Evolutionary conservation across 176 grass and related monocot species (phyloP).

Genomic region (Aegilops sharonensis): DNA sequence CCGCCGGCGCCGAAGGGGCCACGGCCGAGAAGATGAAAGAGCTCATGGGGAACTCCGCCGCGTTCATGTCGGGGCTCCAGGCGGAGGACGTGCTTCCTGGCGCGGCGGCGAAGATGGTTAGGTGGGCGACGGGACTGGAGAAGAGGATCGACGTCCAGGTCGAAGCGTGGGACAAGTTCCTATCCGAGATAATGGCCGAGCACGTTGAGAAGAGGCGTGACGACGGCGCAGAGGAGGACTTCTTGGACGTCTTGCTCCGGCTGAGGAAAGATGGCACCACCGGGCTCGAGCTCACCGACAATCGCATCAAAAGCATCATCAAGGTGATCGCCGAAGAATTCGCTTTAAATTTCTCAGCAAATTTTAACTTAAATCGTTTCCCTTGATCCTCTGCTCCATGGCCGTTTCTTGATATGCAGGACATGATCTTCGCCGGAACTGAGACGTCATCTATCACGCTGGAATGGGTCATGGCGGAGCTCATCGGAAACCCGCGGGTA

Average conservation of each 20-base stretch:
- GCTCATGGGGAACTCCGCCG: conserved; percentile 23
- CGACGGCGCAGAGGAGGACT: conserved; percentile 22
- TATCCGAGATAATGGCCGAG: conserved; percentile 32
- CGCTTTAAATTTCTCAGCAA: background rate
- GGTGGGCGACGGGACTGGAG: conserved; percentile 27
- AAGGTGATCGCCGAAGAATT: conserved; percentile 20
- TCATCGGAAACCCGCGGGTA: conserved; percentile 39
- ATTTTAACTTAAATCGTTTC: background rate
- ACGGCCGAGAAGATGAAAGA: conserved; percentile 13
- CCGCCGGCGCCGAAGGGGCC: background rate
- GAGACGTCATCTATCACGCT: conserved; percentile 2
- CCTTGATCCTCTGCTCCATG: background rate
- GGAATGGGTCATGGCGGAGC: conserved; percentile 49
- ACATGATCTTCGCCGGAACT: background rate
- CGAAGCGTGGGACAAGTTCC: conserved; percentile 29
- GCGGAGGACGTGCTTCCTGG: conserved; percentile 38
- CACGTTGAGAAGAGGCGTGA: conserved; percentile 23
- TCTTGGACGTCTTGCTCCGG: conserved; percentile 42
- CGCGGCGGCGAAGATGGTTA: background rate
- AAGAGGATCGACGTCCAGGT: conserved; percentile 34
- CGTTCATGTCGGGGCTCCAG: conserved; percentile 32
- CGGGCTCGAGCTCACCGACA: conserved; percentile 27
- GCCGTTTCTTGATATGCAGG: background rate
- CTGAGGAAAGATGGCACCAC: conserved; percentile 10
- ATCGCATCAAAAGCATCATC: conserved; percentile 38